phyloP scores from a whole-genome alignment of 1,284 basidiomycete species.

The Boletus nobilissimus region DNA sequence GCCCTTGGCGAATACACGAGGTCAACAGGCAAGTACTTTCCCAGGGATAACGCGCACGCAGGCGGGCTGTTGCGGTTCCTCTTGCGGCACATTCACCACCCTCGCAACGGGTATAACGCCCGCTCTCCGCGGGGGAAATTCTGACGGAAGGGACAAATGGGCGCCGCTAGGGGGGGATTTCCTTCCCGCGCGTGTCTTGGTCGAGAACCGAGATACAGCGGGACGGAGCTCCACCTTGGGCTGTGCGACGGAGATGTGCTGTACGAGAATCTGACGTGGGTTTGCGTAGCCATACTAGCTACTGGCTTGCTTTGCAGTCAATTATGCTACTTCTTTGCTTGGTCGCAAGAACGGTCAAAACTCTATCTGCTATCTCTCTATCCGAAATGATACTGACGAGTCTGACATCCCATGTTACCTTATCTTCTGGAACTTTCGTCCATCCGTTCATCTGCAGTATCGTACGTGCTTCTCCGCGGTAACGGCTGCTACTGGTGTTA shows the following conservation, averaged over 20 bases:
- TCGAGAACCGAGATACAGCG: background rate
- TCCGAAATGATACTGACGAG: background rate
- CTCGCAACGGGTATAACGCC: background rate
- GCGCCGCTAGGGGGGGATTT: background rate
- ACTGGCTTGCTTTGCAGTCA: too few relatives aligned
- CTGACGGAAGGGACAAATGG: background rate
- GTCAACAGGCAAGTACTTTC: conserved; percentile 26
- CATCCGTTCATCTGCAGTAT: background rate
- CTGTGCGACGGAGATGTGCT: background rate
- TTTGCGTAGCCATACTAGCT: too few relatives aligned
- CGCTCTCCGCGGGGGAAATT: too few relatives aligned
- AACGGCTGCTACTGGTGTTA: conserved; percentile 1
- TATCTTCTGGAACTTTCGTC: background rate
- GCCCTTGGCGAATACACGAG: conserved; percentile 23
- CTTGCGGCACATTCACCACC: conserved; percentile 21
- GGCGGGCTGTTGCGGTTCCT: conserved; percentile 25
- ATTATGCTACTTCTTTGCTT: too few relatives aligned
- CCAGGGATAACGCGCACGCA: conserved; percentile 23
- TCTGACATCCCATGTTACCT: background rate
- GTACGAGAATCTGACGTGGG: background rate
- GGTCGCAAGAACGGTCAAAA: background rate
- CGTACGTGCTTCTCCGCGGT: background rate
- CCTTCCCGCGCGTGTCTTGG: background rate
- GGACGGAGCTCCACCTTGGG: conserved; percentile 2
- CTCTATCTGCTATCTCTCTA: background rate